These are phyloP conservation scores for Penicillium freii DNA, from an alignment of 2,329 filamentous ascomycete genomes.

Conservation along the genomic window DNA sequence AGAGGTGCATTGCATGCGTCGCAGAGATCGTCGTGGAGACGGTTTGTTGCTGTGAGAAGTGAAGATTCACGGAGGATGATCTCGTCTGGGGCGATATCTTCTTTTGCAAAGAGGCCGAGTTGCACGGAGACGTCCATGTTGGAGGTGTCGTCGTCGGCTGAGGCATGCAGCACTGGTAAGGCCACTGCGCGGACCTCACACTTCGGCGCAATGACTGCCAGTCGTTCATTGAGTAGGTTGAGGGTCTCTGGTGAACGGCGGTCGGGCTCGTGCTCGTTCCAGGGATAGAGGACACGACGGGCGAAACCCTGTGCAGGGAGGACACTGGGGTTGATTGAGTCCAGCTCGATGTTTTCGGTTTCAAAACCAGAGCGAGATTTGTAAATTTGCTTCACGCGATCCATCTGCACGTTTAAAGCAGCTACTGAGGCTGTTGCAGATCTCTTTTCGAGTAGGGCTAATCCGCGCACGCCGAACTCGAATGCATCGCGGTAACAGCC, in stretches of 20 bases:
- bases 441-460: conserved; percentile 24
- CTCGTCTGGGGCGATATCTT: conserved; percentile 74
- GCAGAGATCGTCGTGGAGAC: conserved; percentile 80
- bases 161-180: conserved; percentile 66
- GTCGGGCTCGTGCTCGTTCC: conserved; percentile 62
- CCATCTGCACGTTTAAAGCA: conserved; percentile 30
- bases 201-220: conserved; percentile 71
- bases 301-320: conserved; percentile 42
- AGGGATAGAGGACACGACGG: conserved; percentile 59
- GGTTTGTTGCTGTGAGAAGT: conserved; percentile 83
- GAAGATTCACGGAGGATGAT: conserved; percentile 78
- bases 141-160: conserved; percentile 3
- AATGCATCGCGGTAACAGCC: conserved; percentile 44
- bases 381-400: conserved; percentile 29
- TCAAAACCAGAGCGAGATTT: conserved; percentile 12
- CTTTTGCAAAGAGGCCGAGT: conserved; percentile 83
- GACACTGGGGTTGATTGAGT: conserved; percentile 29
- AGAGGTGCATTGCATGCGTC: conserved; percentile 81
- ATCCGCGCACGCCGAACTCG: conserved; percentile 38
- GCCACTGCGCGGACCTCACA: conserved; percentile 74
- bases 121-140: conserved; percentile 58
- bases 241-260: conserved; percentile 57
- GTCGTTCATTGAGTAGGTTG: conserved; percentile 66
- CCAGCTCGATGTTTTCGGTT: conserved; percentile 9
- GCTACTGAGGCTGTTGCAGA: conserved; percentile 5